These are phyloP conservation scores for Alternaria solani DNA, from an alignment of 2,329 filamentous ascomycete genomes.

Conservation along the genomic window DNA sequence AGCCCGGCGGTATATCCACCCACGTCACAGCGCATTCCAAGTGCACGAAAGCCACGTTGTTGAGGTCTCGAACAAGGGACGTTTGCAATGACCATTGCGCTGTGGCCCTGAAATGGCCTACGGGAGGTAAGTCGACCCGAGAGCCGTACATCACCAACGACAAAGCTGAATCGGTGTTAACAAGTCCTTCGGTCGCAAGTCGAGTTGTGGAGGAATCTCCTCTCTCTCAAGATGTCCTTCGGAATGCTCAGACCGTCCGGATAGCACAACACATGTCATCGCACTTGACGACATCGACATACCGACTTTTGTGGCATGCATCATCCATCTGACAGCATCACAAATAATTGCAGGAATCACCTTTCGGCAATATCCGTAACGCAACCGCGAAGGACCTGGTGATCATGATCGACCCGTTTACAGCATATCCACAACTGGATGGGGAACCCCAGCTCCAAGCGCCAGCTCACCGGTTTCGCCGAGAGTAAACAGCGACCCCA, in stretches of 20 bases:
- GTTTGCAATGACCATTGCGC: background rate
- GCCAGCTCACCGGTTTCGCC: conserved; percentile 15
- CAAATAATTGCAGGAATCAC: background rate
- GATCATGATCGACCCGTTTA: conserved; percentile 32
- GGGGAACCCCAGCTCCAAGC: conserved; percentile 21
- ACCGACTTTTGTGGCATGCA: conserved; percentile 1
- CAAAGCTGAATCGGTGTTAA: background rate
- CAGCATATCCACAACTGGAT: conserved; percentile 20
- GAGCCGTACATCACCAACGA: background rate
- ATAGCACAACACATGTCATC: background rate
- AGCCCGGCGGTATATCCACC: conserved; percentile 18
- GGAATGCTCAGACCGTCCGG: background rate
- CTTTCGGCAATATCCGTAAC: conserved; percentile 6
- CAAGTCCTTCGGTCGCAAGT: background rate
- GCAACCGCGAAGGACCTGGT: conserved; percentile 16
- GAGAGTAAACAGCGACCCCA: conserved; percentile 4
- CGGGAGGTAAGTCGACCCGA: background rate
- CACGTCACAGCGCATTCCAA: conserved; percentile 29
- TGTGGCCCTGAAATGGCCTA: background rate
- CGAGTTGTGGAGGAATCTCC: background rate
- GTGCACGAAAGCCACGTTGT: conserved; percentile 9
- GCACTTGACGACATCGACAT: background rate
- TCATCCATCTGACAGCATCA: conserved; percentile 7
- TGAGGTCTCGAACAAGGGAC: background rate
- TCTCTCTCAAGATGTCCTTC: background rate